Evolutionary conservation across 2,329 filamentous ascomycete species (phyloP), one percentile per base, ranked within the genome.

Genomic region (Capronia americana): DNA sequence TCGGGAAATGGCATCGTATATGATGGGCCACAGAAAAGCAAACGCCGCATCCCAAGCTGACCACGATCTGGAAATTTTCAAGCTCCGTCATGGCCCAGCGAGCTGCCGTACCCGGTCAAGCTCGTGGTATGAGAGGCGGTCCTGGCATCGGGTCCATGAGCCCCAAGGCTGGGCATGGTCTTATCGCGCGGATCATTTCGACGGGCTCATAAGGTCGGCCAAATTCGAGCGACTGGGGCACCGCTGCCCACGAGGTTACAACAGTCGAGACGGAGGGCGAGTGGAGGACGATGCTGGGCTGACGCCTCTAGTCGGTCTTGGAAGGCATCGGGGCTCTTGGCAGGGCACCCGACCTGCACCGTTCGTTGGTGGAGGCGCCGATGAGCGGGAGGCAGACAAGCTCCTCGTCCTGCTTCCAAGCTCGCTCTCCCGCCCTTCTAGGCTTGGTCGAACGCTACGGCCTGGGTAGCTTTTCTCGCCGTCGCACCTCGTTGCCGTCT

Each of bases 261-360:
- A 58, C 20, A 14, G 11, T 30, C 38, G 32, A n/a, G 24, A 28
- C 41, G 28, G 12, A 23, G 26, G 14, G 51, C 26, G 46, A 54
- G 28, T 61, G 58, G 20, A 50, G 24, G 41, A 59, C 26, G 57
- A 44, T 32, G 41, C 58, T 61, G 44, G 58, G 58, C 58, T 61
- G 58, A 61, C 58, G 58, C 50, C 12, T 26, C 20, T 61, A 38
- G 46, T 41, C 44, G 34, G 58, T n/a, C 46, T 55, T 30, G 53
- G 53, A 11, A 20, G 14, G 28, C 53, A 30, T n/a, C 28, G 7
- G 28, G 53, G 26, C 53, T 55, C 28, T 55, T 30, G 53, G 53
- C 53, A 34, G 53, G 23, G 26, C 24, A 26, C 14, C n/a, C 46
- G 46, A 20, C n/a, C 46, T 50, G 46, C 46, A 51, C 20, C 8